Evolutionary conservation across 306 rosid species (phyloP).

Genomic region (Chamaecrista fasciculata): DNA sequence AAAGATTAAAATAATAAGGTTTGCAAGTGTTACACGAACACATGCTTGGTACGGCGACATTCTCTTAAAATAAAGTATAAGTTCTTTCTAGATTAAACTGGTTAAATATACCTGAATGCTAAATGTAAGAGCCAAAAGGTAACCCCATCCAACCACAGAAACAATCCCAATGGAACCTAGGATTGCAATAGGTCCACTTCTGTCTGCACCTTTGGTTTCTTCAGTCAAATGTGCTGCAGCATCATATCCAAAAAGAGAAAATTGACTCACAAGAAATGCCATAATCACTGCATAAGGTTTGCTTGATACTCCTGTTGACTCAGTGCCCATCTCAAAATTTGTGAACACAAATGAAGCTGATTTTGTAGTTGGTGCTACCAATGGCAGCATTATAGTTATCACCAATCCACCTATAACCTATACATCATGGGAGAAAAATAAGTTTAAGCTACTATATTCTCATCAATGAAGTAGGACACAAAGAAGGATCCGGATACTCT

Average conservation of each 20-base stretch:
- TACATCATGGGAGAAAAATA: slow-evolving; percentile 26
- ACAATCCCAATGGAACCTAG: slow-evolving; percentile 72
- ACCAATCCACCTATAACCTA: slow-evolving; percentile 74
- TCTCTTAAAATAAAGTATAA: no score
- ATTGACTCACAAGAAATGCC: slow-evolving; percentile 81
- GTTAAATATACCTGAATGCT: slow-evolving; percentile 97
- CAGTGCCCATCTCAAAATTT: slow-evolving; percentile 48
- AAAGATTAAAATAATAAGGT: no score
- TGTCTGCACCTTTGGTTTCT: slow-evolving; percentile 89
- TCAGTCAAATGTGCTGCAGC: slow-evolving; percentile 92
- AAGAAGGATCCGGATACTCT: background rate
- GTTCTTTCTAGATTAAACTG: no score
- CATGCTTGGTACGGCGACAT: no score
- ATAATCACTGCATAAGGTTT: slow-evolving; percentile 81
- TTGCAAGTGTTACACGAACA: no score
- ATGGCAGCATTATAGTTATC: slow-evolving; percentile 70
- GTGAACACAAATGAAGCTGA: slow-evolving; percentile 81
- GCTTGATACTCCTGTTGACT: slow-evolving; percentile 69
- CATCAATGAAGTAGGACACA: background rate
- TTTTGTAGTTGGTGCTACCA: slow-evolving; percentile 64
- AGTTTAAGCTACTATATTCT: background rate
- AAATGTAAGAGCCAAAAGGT: slow-evolving; percentile 83
- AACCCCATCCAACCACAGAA: slow-evolving; percentile 82
- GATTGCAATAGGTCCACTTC: slow-evolving; percentile 82
- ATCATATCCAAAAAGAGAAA: slow-evolving; percentile 84